Base-by-base conservation (phyloP, 371 early-diverging fungal genomes). In the Globomyces sp. region DNA sequence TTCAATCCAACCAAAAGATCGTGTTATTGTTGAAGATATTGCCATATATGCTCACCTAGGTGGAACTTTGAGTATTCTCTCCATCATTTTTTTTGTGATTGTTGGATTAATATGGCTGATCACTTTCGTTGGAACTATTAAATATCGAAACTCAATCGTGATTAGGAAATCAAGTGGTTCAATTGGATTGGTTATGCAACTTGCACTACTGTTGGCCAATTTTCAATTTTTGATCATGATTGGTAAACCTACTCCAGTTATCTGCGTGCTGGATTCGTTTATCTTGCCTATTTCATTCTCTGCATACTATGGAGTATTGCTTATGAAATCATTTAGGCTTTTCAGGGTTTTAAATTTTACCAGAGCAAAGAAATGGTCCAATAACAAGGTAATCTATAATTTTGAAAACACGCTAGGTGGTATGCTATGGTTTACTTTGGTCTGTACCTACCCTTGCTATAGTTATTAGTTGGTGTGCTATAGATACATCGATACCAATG, bases 251-350 rank as follows among this genome's bases (percentile, higher is more conserved):
- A 60, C 61, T 37, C 5, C 4, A 3, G 4, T 24, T 2, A 1
- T 44, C 5, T 60, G 61, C 13, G 6, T 13, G 6, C 1, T 6
- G 3, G 61, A 60, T 50, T 60, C 61, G 1, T 1, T 60, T 46
- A 46, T 60, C 36, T 37, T 60, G 36, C 61, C 61, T 8, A 49
- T 60, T 37, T 10, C 61, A 4, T 60, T 60, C 44, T 60, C 61
- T 9, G 11, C 44, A 2, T 60, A 60, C 6, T 60, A 60, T 50
- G 46, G 48, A 2, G 34, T 60, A 37, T 42, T 50, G 48, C 44
- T 48, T 1, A 60, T 60, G 40, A 60, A 60, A 8, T 37, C 34
- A 1, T 50, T 39, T 5, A 13, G 61, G 34, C 8, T 60, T 4
- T 44, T 10, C 47, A 48, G 39, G 43, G 44, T 60, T 60, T 60